These are phyloP conservation scores for Dentipellis fragilis DNA, from an alignment of 768 basidiomycete species.

Conservation along the genomic window DNA sequence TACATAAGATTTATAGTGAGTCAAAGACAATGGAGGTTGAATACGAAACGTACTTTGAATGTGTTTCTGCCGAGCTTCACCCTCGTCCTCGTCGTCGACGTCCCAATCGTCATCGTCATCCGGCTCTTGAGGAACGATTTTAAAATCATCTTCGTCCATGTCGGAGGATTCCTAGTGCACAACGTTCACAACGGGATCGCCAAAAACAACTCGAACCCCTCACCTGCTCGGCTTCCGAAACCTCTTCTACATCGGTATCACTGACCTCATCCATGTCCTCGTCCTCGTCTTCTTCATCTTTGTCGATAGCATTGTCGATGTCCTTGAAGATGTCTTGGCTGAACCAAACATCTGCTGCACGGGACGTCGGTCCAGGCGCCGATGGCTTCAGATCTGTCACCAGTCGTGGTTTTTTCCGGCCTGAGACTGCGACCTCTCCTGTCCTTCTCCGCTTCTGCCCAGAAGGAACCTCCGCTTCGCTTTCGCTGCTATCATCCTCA, in stretches of 20 bases:
- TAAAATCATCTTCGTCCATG: conserved; percentile 55
- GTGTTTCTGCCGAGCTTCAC: conserved; percentile 52
- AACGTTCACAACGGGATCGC: conserved; percentile 1
- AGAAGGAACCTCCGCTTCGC: conserved; percentile 20
- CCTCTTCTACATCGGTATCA: conserved; percentile 14
- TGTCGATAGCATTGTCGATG: conserved; percentile 33
- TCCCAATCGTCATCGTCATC: conserved; percentile 66
- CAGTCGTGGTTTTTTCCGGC: conserved; percentile 43
- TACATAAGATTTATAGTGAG: conserved; percentile 21
- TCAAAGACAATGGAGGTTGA: background rate
- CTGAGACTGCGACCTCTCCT: conserved; percentile 17
- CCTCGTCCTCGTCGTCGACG: conserved; percentile 65
- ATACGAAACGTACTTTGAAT: conserved; percentile 47
- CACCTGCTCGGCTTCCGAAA: background rate
- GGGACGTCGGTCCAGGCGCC: conserved; percentile 25
- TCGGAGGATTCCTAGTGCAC: conserved; percentile 3
- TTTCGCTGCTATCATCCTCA: conserved; percentile 39
- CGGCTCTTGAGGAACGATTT: conserved; percentile 56
- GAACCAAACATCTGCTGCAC: conserved; percentile 86
- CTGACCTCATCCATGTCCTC: conserved; percentile 23
- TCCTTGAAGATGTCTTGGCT: conserved; percentile 84
- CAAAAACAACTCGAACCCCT: background rate
- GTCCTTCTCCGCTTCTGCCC: conserved; percentile 34
- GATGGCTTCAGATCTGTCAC: conserved; percentile 32
- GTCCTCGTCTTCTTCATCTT: conserved; percentile 23